These are phyloP conservation scores for Ceriops tagal DNA, from an alignment of 345 rosid species.

Conservation along the genomic window DNA sequence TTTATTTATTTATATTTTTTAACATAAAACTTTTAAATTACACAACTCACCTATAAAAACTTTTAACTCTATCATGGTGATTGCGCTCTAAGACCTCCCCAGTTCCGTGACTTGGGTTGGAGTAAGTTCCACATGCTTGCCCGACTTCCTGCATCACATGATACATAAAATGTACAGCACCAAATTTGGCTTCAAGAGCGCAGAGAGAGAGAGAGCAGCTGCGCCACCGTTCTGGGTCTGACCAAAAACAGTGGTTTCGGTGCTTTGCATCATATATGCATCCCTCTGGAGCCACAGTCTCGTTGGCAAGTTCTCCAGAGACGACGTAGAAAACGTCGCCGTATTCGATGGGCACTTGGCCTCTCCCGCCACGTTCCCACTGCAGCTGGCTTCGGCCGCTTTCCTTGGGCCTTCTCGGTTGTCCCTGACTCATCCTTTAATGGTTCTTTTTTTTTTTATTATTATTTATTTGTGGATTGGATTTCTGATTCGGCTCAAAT, in stretches of 20 bases:
- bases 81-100: conserved; percentile 24
- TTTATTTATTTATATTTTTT: no score
- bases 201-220: conserved; percentile 38
- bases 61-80: no score
- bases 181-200: no score
- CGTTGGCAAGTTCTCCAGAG: conserved; percentile 46
- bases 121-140: conserved; percentile 39
- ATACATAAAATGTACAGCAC: no score
- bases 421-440: conserved; percentile 57
- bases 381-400: not conserved
- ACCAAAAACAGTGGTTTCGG: conserved; percentile 55
- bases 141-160: conserved; percentile 41
- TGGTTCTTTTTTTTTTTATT: no score
- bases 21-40: no score
- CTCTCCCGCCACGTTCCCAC: conserved; percentile 8
- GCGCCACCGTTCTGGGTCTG: conserved; percentile 56
- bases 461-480: no score
- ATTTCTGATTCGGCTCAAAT: no score
- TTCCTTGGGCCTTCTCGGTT: conserved; percentile 39
- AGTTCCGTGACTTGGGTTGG: conserved; percentile 25
- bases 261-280: conserved; percentile 71
- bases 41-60: no score
- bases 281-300: conserved; percentile 56
- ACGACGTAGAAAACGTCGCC: conserved; percentile 52
- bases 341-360: conserved; percentile 38